These are phyloP conservation scores for Cryomyces antarcticus DNA, from an alignment of 495 filamentous ascomycete species.

Conservation along the genomic window DNA sequence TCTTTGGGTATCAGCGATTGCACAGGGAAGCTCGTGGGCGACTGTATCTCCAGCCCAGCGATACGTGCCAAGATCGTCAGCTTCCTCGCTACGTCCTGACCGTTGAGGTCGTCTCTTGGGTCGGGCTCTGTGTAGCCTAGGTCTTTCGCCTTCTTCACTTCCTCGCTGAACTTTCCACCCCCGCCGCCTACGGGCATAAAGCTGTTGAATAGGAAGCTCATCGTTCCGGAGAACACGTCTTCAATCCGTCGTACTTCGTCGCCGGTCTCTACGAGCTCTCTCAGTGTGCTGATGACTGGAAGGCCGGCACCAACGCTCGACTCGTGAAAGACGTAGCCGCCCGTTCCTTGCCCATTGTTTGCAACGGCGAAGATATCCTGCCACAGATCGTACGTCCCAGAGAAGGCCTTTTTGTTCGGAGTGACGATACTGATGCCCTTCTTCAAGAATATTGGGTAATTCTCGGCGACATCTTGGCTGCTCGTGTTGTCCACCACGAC, in stretches of 20 bases:
- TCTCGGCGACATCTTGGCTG: slow-evolving; percentile 52
- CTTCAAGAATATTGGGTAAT: slow-evolving; percentile 58
- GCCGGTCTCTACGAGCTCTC: slow-evolving; percentile 74
- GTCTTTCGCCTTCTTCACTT: slow-evolving; percentile 76
- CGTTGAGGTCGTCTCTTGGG: slow-evolving; percentile 88
- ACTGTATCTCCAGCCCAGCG: slow-evolving; percentile 53
- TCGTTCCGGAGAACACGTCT: slow-evolving; percentile 90
- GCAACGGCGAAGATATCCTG: slow-evolving; percentile 52
- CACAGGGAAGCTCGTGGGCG: slow-evolving; percentile 71
- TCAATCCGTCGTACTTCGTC: slow-evolving; percentile 77
- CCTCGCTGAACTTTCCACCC: slow-evolving; percentile 59
- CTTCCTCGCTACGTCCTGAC: slow-evolving; percentile 90
- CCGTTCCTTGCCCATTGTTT: slow-evolving; percentile 22
- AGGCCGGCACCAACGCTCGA: slow-evolving; percentile 81
- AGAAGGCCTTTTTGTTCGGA: slow-evolving; percentile 96
- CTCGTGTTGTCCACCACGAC: slow-evolving; percentile 90
- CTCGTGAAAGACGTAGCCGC: slow-evolving; percentile 78
- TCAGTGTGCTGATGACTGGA: slow-evolving; percentile 76
- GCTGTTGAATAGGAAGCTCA: slow-evolving; percentile 91
- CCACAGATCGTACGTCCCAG: slow-evolving; percentile 54
- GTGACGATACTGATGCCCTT: slow-evolving; percentile 78
- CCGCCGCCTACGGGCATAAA: slow-evolving; percentile 35
- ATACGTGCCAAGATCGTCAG: slow-evolving; percentile 80
- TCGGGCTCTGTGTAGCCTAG: slow-evolving; percentile 96
- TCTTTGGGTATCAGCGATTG: slow-evolving; percentile 75